Evolutionary conservation across 129 eudicot species (phyloP).

Genomic region (Chrysanthemum makinoi): DNA sequence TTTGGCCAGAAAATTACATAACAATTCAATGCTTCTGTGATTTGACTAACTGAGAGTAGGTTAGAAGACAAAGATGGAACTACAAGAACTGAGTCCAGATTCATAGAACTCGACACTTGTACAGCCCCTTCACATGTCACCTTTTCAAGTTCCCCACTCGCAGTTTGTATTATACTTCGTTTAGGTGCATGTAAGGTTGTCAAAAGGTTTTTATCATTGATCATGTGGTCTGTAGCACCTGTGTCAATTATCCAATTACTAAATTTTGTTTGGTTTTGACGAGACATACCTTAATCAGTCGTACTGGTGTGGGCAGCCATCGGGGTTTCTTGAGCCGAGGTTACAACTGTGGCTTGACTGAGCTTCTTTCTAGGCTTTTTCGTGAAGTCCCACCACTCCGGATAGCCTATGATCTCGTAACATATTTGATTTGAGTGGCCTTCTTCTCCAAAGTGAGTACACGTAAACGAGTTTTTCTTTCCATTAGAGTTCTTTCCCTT

Average conservation of each 20-base stretch:
- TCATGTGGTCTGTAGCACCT: conserved; percentile 18
- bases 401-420: conserved; percentile 7
- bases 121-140: not conserved
- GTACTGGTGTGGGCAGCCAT: conserved; percentile 4
- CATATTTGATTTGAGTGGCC: not conserved
- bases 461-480: not conserved
- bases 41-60: no score
- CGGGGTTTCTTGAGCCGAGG: not conserved
- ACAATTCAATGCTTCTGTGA: no score
- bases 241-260: not conserved
- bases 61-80: not conserved
- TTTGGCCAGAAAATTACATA: no score
- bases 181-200: not conserved
- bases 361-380: conserved; percentile 15
- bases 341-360: conserved; percentile 7
- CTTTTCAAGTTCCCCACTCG: not conserved
- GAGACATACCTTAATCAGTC: not conserved
- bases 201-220: not conserved
- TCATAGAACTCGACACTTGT: not conserved
- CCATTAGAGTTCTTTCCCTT: not conserved
- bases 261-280: conserved; percentile 1
- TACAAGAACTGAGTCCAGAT: not conserved
- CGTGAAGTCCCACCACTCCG: conserved; percentile 18
- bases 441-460: conserved; percentile 9
- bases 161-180: not conserved